Evolutionary conservation across 108 stramenopile species (phyloP), one percentile per base, ranked within the genome.

Genomic region (Nannochloropsis salina): DNA sequence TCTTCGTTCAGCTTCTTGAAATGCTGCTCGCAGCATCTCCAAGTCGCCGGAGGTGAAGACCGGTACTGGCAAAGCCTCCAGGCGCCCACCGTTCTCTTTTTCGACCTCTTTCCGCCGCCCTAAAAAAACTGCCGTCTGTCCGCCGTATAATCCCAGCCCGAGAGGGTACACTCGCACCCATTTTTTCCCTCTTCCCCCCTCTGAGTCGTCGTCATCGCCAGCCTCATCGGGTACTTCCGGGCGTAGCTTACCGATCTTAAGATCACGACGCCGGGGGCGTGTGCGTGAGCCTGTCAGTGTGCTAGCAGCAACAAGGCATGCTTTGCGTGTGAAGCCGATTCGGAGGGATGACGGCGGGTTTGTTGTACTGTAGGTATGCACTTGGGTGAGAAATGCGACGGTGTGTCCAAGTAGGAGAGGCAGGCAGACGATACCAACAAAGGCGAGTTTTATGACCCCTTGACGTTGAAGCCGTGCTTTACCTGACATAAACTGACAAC

Each of bases 31-130:
- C 61, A 74, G 61, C 61, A 74, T 74, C 61, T 74, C 61, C 61
- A 74, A n/a, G 61, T 74, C 61, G 61, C 61, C 61, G 61, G 61
- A 74, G 20, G 61, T n/a, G n/a, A 74, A 74, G 61, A 74, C 6
- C 15, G 61, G 61, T n/a, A 74, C 6, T 74, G 61, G 61, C 61
- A 74, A 74, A n/a, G 61, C 61, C 8, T 74, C 61, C n/a, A 74
- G n/a, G 4, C 61, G 15, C n/a, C 61, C 61, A 15, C 61, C 61
- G 2, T 6, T n/a, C 61, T n/a, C 6, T n/a, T 74, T 74, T n/a
- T n/a, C 6, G 20, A 74, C 61, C 5, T 74, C 61, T 74, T 74
- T 74, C 61, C 61, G 15, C 61, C 61, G 61, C 61, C 61, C 61
- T n/a, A 74, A 74, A n/a, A 74, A 74, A n/a, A 74, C 61, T 74